Evolutionary conservation across 306 rosid species (phyloP).

Genomic region (Herpetospermum pedunculosum): DNA sequence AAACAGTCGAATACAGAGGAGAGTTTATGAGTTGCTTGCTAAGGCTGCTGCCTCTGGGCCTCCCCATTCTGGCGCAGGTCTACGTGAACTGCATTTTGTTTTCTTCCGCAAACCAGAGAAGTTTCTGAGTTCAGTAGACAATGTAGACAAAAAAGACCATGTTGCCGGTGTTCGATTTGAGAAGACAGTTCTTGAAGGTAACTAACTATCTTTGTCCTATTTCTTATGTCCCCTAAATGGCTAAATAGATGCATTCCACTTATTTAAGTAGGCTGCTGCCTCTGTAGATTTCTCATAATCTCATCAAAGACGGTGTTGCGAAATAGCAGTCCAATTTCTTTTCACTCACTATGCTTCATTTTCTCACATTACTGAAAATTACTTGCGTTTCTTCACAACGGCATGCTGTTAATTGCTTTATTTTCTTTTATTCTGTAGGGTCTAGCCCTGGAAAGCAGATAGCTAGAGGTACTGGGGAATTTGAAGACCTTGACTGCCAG

Average conservation of each 20-base stretch:
- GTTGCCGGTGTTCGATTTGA: constrained; percentile 59
- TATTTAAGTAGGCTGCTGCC: background rate
- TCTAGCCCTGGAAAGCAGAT: constrained; percentile 55
- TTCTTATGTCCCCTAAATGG: background rate
- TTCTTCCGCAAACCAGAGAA: constrained; percentile 70
- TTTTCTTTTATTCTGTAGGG: constrained; percentile 36
- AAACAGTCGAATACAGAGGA: constrained; percentile 58
- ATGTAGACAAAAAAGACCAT: constrained; percentile 28
- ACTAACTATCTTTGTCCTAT: constrained; percentile 6
- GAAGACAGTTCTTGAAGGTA: constrained; percentile 71
- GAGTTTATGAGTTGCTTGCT: constrained; percentile 74
- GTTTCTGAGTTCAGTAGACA: constrained; percentile 47
- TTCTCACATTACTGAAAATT: background rate
- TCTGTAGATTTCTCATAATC: background rate
- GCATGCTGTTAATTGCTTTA: background rate
- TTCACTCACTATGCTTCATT: background rate
- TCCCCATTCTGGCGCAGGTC: constrained; percentile 26
- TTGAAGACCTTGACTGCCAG: constrained; percentile 74
- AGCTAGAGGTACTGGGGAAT: constrained; percentile 66
- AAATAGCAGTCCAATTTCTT: background rate
- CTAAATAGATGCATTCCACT: background rate
- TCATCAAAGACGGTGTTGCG: background rate
- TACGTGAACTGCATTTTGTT: constrained; percentile 65
- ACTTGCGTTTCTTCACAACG: background rate
- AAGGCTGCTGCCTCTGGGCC: constrained; percentile 57